phyloP scores from a whole-genome alignment of 139 green algal species.

The Protoeuglena noctilucae region DNA sequence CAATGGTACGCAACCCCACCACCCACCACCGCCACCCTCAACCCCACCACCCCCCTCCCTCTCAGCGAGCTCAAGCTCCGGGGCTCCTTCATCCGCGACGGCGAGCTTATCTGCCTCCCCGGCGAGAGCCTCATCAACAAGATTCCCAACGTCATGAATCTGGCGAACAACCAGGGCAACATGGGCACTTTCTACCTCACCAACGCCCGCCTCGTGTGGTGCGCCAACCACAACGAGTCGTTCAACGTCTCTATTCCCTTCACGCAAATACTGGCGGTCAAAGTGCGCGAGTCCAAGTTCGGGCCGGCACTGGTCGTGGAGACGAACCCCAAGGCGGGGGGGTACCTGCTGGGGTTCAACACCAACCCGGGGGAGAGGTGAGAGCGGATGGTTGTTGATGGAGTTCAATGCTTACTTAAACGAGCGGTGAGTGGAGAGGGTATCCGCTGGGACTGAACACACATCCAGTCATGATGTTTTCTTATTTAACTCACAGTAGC shows the following conservation, averaged over 20 bases:
- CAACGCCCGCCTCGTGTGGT: conserved; percentile 56
- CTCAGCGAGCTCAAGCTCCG: conserved; percentile 3
- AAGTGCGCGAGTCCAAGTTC: conserved; percentile 49
- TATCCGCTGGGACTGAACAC: too few species aligned
- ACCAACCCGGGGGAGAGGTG: conserved; percentile 35
- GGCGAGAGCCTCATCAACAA: conserved; percentile 42
- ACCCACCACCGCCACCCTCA: background rate
- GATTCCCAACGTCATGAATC: conserved; percentile 40
- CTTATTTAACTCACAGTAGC: too few species aligned
- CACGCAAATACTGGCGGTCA: conserved; percentile 23
- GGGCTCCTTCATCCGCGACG: conserved; percentile 29
- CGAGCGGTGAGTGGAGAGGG: too few species aligned
- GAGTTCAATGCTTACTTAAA: too few species aligned
- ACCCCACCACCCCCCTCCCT: background rate
- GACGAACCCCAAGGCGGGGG: conserved; percentile 25
- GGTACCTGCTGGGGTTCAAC: conserved; percentile 59
- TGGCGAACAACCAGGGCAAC: conserved; percentile 49
- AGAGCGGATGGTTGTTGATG: too few species aligned
- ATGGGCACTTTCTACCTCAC: conserved; percentile 55
- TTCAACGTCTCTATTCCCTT: conserved; percentile 67
- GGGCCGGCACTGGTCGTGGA: conserved; percentile 51
- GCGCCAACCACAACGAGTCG: conserved; percentile 32
- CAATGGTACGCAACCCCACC: background rate
- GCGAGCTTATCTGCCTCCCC: conserved; percentile 45
- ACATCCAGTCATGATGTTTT: too few species aligned